These are phyloP conservation scores for Fusarium lateritium DNA, from an alignment of 2,329 filamentous ascomycete genomes.

Conservation along the genomic window DNA sequence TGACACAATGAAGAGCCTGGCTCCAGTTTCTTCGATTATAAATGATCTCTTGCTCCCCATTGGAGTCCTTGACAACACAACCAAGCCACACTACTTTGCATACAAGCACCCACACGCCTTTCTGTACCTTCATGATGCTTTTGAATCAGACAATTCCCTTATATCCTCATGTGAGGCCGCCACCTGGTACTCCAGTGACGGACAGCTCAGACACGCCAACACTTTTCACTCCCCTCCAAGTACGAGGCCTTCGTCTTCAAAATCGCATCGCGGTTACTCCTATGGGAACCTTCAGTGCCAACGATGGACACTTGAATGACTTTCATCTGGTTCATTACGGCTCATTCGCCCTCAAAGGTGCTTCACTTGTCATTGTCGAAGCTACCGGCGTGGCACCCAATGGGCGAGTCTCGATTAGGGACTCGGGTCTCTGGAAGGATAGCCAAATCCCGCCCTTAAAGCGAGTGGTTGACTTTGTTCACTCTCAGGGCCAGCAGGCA, in stretches of 20 bases:
- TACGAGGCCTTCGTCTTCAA: neutral
- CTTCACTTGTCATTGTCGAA: neutral
- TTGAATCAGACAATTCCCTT: fast-evolving
- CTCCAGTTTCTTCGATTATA: too few relatives aligned
- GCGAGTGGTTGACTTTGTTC: neutral
- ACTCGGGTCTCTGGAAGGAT: conserved; percentile 8
- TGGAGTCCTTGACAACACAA: too few relatives aligned
- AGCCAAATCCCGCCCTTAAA: conserved; percentile 1
- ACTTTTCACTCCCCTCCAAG: neutral
- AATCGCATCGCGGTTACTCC: conserved; percentile 3
- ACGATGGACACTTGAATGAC: neutral
- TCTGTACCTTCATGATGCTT: neutral
- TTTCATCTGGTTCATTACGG: conserved; percentile 1
- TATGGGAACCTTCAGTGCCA: conserved; percentile 10
- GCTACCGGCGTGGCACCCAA: neutral
- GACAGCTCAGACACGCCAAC: fast-evolving
- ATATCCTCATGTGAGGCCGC: fast-evolving
- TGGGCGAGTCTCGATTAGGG: neutral
- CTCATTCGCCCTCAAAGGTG: neutral
- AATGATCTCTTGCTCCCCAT: too few relatives aligned
- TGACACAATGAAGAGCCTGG: too few relatives aligned
- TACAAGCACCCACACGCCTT: neutral
- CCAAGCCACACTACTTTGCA: fast-evolving
- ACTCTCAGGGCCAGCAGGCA: neutral
- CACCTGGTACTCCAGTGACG: fast-evolving